These are phyloP conservation scores for Linum trigynum DNA, from an alignment of 345 rosid genomes.

Conservation along the genomic window DNA sequence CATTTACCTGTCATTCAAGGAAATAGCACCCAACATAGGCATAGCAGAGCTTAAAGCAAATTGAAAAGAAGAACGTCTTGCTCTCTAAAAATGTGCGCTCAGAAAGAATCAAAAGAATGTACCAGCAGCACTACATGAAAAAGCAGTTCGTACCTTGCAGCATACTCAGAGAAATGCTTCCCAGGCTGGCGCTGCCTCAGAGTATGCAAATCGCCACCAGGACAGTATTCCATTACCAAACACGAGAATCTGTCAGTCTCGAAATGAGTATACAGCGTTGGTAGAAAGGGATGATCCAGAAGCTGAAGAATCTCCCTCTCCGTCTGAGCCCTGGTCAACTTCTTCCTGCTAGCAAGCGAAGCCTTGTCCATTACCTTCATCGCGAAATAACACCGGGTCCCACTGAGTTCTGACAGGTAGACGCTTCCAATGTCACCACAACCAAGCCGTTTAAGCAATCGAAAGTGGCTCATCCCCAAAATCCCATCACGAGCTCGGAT, in stretches of 20 bases:
- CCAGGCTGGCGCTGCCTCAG: conserved; percentile 94
- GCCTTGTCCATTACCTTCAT: conserved; percentile 99
- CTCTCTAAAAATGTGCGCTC: no score
- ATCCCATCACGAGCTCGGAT: conserved; percentile 76
- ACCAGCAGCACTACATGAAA: no score
- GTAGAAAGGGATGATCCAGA: conserved; percentile 93
- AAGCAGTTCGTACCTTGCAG: conserved; percentile 63
- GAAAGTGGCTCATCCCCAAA: conserved; percentile 91
- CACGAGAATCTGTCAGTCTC: conserved; percentile 96
- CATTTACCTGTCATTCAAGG: no score
- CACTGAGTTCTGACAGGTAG: conserved; percentile 84
- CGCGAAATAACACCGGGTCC: conserved; percentile 84
- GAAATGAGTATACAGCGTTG: conserved; percentile 87
- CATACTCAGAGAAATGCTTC: conserved; percentile 90
- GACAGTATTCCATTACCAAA: conserved; percentile 96
- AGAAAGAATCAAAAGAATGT: background rate
- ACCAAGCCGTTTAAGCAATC: conserved; percentile 83
- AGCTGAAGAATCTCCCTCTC: conserved; percentile 96
- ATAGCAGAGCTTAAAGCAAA: no score
- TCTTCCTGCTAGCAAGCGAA: conserved; percentile 89
- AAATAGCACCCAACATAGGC: no score
- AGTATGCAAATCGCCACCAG: conserved; percentile 95
- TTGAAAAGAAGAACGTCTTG: no score
- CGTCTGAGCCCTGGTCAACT: conserved; percentile 88
- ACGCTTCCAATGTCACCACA: conserved; percentile 99